Conservation (phyloP, 768 basidiomycete species). For the Tulasnella sp. region DNA sequence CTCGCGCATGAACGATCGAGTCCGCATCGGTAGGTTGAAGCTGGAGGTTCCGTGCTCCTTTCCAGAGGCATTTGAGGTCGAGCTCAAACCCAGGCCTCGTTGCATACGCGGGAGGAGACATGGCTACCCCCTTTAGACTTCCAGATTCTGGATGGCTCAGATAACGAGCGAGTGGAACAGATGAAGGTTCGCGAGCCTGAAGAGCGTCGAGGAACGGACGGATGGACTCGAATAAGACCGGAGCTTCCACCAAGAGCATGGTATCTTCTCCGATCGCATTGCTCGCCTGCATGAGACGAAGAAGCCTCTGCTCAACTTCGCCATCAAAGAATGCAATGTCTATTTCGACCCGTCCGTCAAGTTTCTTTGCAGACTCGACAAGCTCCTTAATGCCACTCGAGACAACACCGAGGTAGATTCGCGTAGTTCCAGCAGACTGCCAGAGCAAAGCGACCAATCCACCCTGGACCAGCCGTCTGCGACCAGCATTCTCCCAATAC, state of each 20-base stretch:
- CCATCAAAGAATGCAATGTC: constrained; percentile 55
- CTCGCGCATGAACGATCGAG: constrained; percentile 37
- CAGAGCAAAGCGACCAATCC: constrained; percentile 50
- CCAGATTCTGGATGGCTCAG: constrained; percentile 33
- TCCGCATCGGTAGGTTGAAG: constrained; percentile 30
- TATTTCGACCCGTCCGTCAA: constrained; percentile 30
- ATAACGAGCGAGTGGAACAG: constrained; percentile 42
- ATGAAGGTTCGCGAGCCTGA: constrained; percentile 39
- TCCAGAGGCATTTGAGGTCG: constrained; percentile 44
- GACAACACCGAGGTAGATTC: constrained; percentile 44
- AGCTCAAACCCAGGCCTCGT: constrained; percentile 42
- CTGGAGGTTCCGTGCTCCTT: constrained; percentile 29
- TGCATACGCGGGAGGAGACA: constrained; percentile 47
- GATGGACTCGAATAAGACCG: constrained; percentile 55
- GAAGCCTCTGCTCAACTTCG: constrained; percentile 37
- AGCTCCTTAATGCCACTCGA: constrained; percentile 36
- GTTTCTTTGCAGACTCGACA: constrained; percentile 31
- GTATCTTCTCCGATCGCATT: background rate
- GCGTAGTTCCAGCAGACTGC: background rate
- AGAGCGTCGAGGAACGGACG: constrained; percentile 57
- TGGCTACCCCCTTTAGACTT: constrained; percentile 16
- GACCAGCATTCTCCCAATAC: constrained; percentile 52
- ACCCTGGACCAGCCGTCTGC: constrained; percentile 49
- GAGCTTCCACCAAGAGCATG: constrained; percentile 42
- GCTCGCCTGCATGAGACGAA: background rate